These are phyloP conservation scores for Colletotrichum musae DNA, from an alignment of 2,329 filamentous ascomycete genomes.

Conservation along the genomic window DNA sequence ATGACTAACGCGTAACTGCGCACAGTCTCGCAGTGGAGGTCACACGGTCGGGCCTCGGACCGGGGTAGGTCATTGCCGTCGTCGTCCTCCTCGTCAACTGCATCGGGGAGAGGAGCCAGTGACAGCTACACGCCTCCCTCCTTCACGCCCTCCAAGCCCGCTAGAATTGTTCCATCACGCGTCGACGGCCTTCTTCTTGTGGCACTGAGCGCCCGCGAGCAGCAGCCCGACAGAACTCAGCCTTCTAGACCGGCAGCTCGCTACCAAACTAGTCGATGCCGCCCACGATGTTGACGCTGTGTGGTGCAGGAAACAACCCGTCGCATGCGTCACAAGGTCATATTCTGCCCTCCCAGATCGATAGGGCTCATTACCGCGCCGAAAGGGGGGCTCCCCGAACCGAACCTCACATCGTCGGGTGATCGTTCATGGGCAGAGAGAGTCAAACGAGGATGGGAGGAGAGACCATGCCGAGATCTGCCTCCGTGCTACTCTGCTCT, in stretches of 20 bases:
- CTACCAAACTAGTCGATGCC: not conserved
- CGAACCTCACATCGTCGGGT: conserved; percentile 27
- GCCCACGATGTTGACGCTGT: not conserved
- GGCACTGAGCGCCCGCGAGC: conserved; percentile 5
- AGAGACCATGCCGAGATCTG: not conserved
- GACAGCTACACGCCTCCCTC: not conserved
- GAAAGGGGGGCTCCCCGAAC: conserved; percentile 18
- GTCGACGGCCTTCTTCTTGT: conserved; percentile 23
- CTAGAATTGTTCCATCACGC: conserved; percentile 34
- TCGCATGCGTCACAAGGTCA: conserved; percentile 4
- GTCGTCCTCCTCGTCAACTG: too few relatives aligned
- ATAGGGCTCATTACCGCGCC: conserved; percentile 6
- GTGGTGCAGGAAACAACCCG: not conserved
- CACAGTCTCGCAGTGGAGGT: too few relatives aligned
- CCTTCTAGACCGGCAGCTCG: too few relatives aligned
- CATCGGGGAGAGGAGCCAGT: not conserved
- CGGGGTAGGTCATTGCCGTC: too few relatives aligned
- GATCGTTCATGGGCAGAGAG: conserved; percentile 1
- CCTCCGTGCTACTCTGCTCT: not conserved
- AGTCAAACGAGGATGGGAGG: not conserved
- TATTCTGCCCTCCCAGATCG: not conserved
- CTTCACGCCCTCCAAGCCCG: conserved; percentile 24
- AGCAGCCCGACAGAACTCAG: too few relatives aligned
- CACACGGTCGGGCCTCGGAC: too few relatives aligned
- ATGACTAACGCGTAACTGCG: too few relatives aligned